phyloP scores from a whole-genome alignment of 352 stramenopile species.

The Pythium folliculosum region DNA sequence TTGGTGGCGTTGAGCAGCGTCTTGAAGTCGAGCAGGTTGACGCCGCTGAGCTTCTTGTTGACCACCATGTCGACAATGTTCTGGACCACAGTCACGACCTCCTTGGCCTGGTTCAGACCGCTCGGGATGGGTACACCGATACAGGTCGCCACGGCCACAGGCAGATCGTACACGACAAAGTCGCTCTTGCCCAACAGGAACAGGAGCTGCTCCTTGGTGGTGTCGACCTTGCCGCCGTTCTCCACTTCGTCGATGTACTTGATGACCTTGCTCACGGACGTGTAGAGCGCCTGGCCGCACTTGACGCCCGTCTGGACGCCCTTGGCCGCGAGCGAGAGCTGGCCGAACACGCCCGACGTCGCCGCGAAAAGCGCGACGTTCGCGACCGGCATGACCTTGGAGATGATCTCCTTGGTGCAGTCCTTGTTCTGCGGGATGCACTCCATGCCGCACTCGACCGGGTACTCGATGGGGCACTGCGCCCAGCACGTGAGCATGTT shows the following conservation, averaged over 20 bases:
- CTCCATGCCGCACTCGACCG: constrained; percentile 67
- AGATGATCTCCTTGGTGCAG: constrained; percentile 53
- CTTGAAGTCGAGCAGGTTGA: constrained; percentile 13
- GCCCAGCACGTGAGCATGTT: constrained; percentile 61
- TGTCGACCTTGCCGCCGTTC: constrained; percentile 5
- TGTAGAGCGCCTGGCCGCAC: constrained; percentile 54
- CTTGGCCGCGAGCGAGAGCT: constrained; percentile 43
- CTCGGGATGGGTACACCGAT: constrained; percentile 35
- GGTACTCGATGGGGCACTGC: constrained; percentile 72
- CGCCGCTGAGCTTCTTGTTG: constrained; percentile 27
- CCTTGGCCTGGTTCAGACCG: constrained; percentile 16
- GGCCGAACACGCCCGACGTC: constrained; percentile 52
- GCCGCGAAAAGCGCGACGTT: constrained; percentile 51
- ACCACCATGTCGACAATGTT: constrained; percentile 14
- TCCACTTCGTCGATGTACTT: constrained; percentile 18
- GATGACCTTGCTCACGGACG: constrained; percentile 42
- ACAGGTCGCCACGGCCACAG: constrained; percentile 43
- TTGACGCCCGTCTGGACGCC: constrained; percentile 45
- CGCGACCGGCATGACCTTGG: constrained; percentile 30
- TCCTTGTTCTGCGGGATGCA: constrained; percentile 73
- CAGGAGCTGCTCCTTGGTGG: constrained; percentile 37
- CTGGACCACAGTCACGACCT: constrained; percentile 38
- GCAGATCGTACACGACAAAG: constrained; percentile 49
- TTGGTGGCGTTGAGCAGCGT: constrained; percentile 4
- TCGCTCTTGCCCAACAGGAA: constrained; percentile 46